Evolutionary conservation across 2,329 filamentous ascomycete species (phyloP), one percentile per base, ranked within the genome.

Genomic region (Aspergillus amoenus): DNA sequence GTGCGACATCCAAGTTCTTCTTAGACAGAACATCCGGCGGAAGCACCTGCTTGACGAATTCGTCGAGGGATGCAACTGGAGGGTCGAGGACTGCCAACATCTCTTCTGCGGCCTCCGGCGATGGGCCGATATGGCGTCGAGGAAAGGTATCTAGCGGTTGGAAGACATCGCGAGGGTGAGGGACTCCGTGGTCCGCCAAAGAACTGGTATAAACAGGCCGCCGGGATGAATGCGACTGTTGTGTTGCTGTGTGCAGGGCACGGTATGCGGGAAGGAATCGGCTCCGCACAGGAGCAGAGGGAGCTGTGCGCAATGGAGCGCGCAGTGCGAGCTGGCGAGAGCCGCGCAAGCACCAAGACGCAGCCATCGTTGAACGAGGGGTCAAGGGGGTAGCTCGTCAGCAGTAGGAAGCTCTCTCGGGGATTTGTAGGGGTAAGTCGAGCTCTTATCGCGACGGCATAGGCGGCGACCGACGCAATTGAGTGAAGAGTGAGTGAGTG

Each of bases 81-180:
- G 91, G 90, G 58, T 91, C 87, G 41, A 97, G 81, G 1, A 83
- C 82, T 66, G 87, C 84, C 58, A 97, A 85, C 93, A 97, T 97
- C 68, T 87, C 80, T 64, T 86, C 79, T 1, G 87, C 84, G 54
- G 90, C 87, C 44, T 81, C 78, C 34, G 87, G 81, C 51, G 88
- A 87, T 3, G 92, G 92, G 1, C 93, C 93, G 76, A 97, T 96
- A 76, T 97, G 93, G 48, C 93, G 86, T 57, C 88, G 83, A 55
- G 89, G 82, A 69, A 96, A 96, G 41, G 85, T 80, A 69, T 82
- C 80, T 43, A 82, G 71, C 46, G 80, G 79, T 39, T 76, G 75
- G 61, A 79, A 77, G 43, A 76, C 61, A 55, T 78, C 73, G 45
- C 67, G 66, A 18, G 73, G 73, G 47, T 73, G 69, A 15, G 71